These are phyloP conservation scores for Neofusicoccum kwambonambiense DNA, from an alignment of 2,329 filamentous ascomycete species.

Conservation along the genomic window DNA sequence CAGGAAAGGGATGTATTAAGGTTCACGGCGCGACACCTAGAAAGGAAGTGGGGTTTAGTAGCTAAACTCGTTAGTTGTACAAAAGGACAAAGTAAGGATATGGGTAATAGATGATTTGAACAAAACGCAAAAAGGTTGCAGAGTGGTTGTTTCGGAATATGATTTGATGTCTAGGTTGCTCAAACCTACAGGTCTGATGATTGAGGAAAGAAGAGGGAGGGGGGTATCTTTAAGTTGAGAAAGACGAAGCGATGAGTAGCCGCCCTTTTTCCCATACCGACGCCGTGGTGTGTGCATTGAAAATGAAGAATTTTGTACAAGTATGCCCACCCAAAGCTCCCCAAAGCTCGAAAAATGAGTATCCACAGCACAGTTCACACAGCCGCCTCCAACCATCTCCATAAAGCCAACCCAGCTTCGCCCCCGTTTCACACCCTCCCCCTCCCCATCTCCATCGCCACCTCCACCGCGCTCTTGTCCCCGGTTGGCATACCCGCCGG, in stretches of 20 bases:
- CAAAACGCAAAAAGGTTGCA: background rate
- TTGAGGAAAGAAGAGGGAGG: no score
- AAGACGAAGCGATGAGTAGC: background rate
- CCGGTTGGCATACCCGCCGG: background rate
- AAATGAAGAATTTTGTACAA: no score
- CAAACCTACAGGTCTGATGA: no score
- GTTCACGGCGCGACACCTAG: background rate
- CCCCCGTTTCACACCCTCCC: background rate
- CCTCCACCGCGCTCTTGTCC: background rate
- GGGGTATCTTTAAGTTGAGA: background rate
- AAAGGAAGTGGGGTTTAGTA: background rate
- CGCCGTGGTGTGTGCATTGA: no score
- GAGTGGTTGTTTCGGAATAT: no score
- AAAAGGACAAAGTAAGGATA: background rate
- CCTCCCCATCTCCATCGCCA: background rate
- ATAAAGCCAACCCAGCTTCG: no score
- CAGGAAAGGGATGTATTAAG: no score
- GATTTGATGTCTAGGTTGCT: no score
- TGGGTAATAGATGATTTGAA: conserved; percentile 2
- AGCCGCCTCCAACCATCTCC: background rate
- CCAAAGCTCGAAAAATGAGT: no score
- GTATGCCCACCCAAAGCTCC: no score
- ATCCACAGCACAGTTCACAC: no score
- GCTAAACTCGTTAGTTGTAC: background rate
- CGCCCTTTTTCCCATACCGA: no score